Conservation (phyloP, 306 rosid genomes). For the Arachis hypogaea region DNA sequence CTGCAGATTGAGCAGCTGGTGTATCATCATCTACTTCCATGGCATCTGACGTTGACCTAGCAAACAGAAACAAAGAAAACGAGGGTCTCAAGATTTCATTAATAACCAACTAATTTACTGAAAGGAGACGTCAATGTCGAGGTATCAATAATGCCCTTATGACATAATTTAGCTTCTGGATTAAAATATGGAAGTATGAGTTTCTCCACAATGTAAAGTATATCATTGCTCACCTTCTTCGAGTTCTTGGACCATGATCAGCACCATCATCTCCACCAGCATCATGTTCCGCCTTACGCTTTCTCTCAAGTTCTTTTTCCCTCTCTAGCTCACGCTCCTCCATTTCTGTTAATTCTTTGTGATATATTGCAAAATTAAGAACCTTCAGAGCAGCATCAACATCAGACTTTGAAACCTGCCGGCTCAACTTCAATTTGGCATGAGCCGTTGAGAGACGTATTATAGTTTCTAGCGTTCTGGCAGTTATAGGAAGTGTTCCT, state of each 20-base stretch:
- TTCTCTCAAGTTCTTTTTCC: slow-evolving; percentile 70
- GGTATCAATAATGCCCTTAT: slow-evolving; percentile 15
- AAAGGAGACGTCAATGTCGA: slow-evolving; percentile 15
- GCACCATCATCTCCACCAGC: slow-evolving; percentile 55
- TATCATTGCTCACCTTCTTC: slow-evolving; percentile 55
- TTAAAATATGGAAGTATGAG: slow-evolving; percentile 22
- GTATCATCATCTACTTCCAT: slow-evolving; percentile 82
- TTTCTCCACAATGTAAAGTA: background rate
- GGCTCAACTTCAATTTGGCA: slow-evolving; percentile 91
- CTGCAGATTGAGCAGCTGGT: slow-evolving; percentile 54
- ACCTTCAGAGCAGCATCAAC: slow-evolving; percentile 89
- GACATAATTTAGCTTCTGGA: slow-evolving; percentile 15
- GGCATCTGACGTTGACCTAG: slow-evolving; percentile 61
- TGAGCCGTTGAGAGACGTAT: slow-evolving; percentile 98
- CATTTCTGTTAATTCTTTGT: slow-evolving; percentile 90
- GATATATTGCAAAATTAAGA: slow-evolving; percentile 93
- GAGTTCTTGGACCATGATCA: slow-evolving; percentile 46
- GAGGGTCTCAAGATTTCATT: slow-evolving; percentile 24
- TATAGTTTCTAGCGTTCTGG: slow-evolving; percentile 97
- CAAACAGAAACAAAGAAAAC: background rate
- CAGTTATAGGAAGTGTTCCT: slow-evolving; percentile 97
- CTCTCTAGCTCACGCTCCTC: slow-evolving; percentile 86
- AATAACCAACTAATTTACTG: slow-evolving; percentile 27
- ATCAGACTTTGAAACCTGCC: slow-evolving; percentile 86
- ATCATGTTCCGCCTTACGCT: slow-evolving; percentile 58